phyloP scores from a whole-genome alignment of 1,284 basidiomycete genomes.

The Ganoderma sp. region DNA sequence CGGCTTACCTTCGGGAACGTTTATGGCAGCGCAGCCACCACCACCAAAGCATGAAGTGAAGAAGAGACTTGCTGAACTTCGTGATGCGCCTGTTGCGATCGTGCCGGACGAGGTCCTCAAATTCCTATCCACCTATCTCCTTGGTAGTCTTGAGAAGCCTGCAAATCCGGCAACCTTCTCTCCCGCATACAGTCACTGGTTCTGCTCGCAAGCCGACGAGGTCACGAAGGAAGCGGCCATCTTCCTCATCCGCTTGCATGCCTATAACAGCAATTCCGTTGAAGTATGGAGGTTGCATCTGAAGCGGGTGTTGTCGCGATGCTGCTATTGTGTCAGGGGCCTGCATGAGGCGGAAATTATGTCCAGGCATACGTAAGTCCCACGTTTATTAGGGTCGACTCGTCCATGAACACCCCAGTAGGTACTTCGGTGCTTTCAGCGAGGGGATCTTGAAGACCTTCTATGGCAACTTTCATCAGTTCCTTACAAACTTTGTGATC shows the following conservation, averaged over 20 bases:
- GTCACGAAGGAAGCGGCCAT: slow-evolving; percentile 67
- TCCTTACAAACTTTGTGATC: slow-evolving; percentile 63
- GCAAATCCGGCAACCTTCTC: slow-evolving; percentile 5
- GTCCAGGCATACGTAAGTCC: slow-evolving; percentile 69
- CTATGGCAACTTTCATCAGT: slow-evolving; percentile 67
- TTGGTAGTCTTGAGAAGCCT: slow-evolving; percentile 38
- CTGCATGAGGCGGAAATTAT: slow-evolving; percentile 67
- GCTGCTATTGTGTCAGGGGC: slow-evolving; percentile 69
- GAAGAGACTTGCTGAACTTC: slow-evolving; percentile 55
- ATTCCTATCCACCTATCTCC: slow-evolving; percentile 62
- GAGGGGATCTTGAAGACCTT: slow-evolving; percentile 60
- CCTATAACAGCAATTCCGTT: slow-evolving; percentile 69
- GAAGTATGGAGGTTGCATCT: slow-evolving; percentile 68
- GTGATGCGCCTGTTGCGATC: slow-evolving; percentile 58
- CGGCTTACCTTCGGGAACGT: neutral
- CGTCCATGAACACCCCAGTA: slow-evolving; percentile 36
- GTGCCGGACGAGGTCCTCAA: slow-evolving; percentile 56
- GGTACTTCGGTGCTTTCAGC: slow-evolving; percentile 71
- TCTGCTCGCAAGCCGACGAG: slow-evolving; percentile 62
- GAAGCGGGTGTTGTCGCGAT: slow-evolving; percentile 60
- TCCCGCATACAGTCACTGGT: slow-evolving; percentile 61
- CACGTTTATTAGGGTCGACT: neutral
- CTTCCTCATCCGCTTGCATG: slow-evolving; percentile 81
- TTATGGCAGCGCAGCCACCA: slow-evolving; percentile 26
- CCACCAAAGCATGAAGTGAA: slow-evolving; percentile 43